phyloP scores from a whole-genome alignment of 129 eudicot species.

The Flaveria linearis region DNA sequence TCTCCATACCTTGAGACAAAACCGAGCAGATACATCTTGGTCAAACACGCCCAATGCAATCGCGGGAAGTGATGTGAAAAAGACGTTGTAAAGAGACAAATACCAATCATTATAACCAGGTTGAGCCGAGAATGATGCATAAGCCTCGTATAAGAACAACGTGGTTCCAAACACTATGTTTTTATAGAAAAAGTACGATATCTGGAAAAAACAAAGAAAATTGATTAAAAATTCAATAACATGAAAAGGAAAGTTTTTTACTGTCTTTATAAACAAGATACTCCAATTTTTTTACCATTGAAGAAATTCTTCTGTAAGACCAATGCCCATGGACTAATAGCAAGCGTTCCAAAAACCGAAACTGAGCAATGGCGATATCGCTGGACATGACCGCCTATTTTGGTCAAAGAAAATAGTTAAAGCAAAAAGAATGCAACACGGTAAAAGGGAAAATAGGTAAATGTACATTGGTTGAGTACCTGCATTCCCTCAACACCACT shows the following conservation, averaged over 20 bases:
- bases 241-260: not conserved
- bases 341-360: slow-evolving; percentile 74
- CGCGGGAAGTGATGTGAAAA: slow-evolving; percentile 66
- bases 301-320: slow-evolving; percentile 80
- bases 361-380: slow-evolving; percentile 76
- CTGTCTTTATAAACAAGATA: not conserved
- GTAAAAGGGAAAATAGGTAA: not conserved
- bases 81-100: slow-evolving; percentile 53
- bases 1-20: slow-evolving; percentile 63
- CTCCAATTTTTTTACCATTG: slow-evolving; percentile 50
- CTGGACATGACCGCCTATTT: slow-evolving; percentile 81
- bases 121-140: slow-evolving; percentile 64
- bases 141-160: slow-evolving; percentile 59
- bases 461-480: slow-evolving; percentile 29
- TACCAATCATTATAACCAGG: slow-evolving; percentile 69
- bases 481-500: slow-evolving; percentile 80
- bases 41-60: slow-evolving; percentile 75
- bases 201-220: slow-evolving; percentile 38
- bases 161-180: slow-evolving; percentile 70
- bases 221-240: no score
- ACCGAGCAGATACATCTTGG: slow-evolving; percentile 58
- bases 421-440: not conserved
- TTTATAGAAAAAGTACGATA: slow-evolving; percentile 76
- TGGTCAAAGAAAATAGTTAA: not conserved
- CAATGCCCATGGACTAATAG: slow-evolving; percentile 82